Base-by-base conservation (phyloP, 2,329 filamentous ascomycete species). In the Pestalotiopsis sp. region DNA sequence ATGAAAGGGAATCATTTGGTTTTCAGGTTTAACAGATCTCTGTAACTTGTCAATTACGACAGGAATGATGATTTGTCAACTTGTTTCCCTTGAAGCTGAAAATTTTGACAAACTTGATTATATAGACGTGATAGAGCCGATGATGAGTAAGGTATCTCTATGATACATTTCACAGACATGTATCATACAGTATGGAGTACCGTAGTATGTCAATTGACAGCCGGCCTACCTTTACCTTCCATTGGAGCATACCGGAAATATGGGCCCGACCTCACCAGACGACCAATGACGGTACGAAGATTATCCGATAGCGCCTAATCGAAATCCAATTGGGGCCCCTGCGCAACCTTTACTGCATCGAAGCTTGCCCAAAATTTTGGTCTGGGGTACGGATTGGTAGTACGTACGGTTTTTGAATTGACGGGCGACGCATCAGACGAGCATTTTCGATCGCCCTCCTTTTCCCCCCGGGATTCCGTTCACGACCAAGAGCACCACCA, bases 261-360 rank as follows among this genome's bases (percentile, higher is more conserved):
- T 62, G 31, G 59, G 31, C 3, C 25, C 20, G 11, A 20, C 11
- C 27, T 3, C n/a, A n/a, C 14, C 31, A 36, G 12, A 36, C 12
- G 23, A 31, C 61, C 61, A 64, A 64, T 64, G 25, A 39, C 63
- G 63, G 64, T 66, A 56, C 36, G 39, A 60, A 66, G 64, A 66
- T 66, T 59, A 60, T 66, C 64, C 64, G 64, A 57, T 39, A 45
- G 20, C 38, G 39, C 64, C 62, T 13, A 36, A 49, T 52, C 62
- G 20, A 13, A 14, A 14, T 14, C 36, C 36, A 17, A 36, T 39
- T 20, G 27, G 14, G 45, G 52, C 45, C 64, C 41, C 25, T 66
- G 64, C 25, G 23, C 39, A 64, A 38, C 31, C 31, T 36, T 36
- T 36, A 36, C 31, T 45, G 57, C 45, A 45, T 66, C 20, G 17